phyloP scores from a whole-genome alignment of 495 filamentous ascomycete species.

The Penicillium cataractarum region DNA sequence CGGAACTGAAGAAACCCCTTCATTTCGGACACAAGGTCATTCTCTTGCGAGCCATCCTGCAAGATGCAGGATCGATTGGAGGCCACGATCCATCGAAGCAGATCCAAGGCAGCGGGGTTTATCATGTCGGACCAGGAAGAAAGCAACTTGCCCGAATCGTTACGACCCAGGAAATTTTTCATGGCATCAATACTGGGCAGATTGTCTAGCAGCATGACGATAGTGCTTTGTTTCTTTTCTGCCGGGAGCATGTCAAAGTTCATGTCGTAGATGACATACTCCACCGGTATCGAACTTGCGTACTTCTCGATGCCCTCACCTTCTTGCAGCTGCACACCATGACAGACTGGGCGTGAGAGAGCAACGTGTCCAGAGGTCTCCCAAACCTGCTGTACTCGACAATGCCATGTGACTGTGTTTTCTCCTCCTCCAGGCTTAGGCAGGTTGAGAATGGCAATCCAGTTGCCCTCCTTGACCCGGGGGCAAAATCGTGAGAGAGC shows the following conservation, averaged over 20 bases:
- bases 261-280: conserved; percentile 50
- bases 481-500: conserved; percentile 39
- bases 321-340: not conserved
- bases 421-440: conserved; percentile 16
- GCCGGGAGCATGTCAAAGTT: conserved; percentile 58
- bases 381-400: conserved; percentile 21
- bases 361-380: conserved; percentile 8
- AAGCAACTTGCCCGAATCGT: conserved; percentile 45
- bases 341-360: conserved; percentile 19
- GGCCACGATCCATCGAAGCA: conserved; percentile 88
- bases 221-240: conserved; percentile 52
- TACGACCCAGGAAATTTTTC: conserved; percentile 56
- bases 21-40: conserved; percentile 66
- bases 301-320: not conserved
- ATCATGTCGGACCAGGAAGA: conserved; percentile 64
- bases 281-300: not conserved
- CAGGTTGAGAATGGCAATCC: conserved; percentile 53
- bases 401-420: conserved; percentile 23
- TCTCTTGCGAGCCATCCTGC: conserved; percentile 57
- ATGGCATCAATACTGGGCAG: conserved; percentile 71
- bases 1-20: conserved; percentile 77
- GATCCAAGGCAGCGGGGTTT: conserved; percentile 64
- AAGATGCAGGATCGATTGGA: conserved; percentile 89
- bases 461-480: conserved; percentile 55
- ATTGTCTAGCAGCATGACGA: conserved; percentile 64